A percentile compares a stretch with the other conserved stretches of the same genome.
Evolutionary conservation across 1,284 basidiomycete species (phyloP).

Genomic region (Boletus mariae): DNA sequence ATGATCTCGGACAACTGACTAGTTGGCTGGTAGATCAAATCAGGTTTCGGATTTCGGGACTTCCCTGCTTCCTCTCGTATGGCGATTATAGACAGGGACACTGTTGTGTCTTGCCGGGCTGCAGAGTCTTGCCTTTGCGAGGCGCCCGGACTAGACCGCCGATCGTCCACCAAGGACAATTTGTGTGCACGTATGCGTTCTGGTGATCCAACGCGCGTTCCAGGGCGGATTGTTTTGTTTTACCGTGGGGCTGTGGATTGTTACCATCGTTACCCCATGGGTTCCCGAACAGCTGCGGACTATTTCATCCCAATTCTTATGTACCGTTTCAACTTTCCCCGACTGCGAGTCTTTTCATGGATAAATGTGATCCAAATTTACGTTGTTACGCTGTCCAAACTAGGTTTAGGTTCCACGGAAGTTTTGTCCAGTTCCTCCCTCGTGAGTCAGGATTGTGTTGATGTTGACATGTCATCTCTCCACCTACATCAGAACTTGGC

Average conservation of each 20-base stretch:
- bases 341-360: slow-evolving; percentile 12
- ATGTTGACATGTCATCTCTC: slow-evolving; percentile 3
- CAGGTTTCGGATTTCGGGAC: slow-evolving; percentile 17
- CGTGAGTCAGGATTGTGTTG: slow-evolving; percentile 14
- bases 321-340: slow-evolving; percentile 21
- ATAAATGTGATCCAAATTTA: slow-evolving; percentile 10
- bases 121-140: slow-evolving; percentile 21
- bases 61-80: slow-evolving; percentile 16
- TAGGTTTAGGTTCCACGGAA: background rate
- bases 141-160: slow-evolving; percentile 19
- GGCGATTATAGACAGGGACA: slow-evolving; percentile 22
- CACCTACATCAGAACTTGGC: background rate
- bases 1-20: slow-evolving; percentile 1
- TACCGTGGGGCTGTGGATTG: slow-evolving; percentile 14
- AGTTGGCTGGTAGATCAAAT: slow-evolving; percentile 9
- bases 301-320: slow-evolving; percentile 26
- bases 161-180: slow-evolving; percentile 24
- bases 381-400: background rate
- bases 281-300: slow-evolving; percentile 22
- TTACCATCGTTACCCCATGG: slow-evolving; percentile 12
- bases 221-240: slow-evolving; percentile 23
- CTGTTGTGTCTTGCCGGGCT: slow-evolving; percentile 25
- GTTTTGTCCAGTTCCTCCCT: slow-evolving; percentile 1
- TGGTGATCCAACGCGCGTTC: slow-evolving; percentile 17
- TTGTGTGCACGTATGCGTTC: slow-evolving; percentile 26